A percentile compares a stretch with the other conserved stretches of the same genome.
phyloP scores from a whole-genome alignment of 2,329 filamentous ascomycete species.

The Cercospora beticola region DNA sequence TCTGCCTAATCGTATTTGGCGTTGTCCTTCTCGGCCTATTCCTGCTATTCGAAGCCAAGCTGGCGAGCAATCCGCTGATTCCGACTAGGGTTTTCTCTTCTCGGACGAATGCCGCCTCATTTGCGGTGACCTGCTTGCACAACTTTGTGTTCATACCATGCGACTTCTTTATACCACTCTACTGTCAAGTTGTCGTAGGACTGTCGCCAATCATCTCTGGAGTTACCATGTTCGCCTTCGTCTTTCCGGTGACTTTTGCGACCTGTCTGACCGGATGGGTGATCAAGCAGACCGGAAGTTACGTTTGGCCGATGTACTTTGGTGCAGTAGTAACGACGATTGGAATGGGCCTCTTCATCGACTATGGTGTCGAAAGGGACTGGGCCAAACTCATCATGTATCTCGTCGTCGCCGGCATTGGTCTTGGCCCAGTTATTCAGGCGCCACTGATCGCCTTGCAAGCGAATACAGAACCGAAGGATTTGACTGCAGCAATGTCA shows the following conservation, averaged over 20 bases:
- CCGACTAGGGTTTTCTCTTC: slow-evolving; percentile 62
- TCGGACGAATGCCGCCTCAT: slow-evolving; percentile 58
- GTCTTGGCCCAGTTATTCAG: slow-evolving; percentile 54
- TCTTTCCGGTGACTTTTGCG: slow-evolving; percentile 44
- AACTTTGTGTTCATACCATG: slow-evolving; percentile 60
- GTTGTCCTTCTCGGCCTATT: slow-evolving; percentile 52
- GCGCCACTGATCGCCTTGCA: slow-evolving; percentile 60
- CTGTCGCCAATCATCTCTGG: slow-evolving; percentile 60
- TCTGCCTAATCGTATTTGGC: slow-evolving; percentile 56
- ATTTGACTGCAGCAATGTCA: slow-evolving; percentile 54
- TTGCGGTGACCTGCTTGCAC: slow-evolving; percentile 51
- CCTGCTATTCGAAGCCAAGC: slow-evolving; percentile 60
- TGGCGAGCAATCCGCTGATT: slow-evolving; percentile 68
- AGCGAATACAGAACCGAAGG: slow-evolving; percentile 45
- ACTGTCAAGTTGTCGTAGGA: slow-evolving; percentile 66
- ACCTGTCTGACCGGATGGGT: slow-evolving; percentile 50
- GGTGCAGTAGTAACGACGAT: slow-evolving; percentile 46
- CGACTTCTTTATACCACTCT: slow-evolving; percentile 72
- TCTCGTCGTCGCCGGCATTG: slow-evolving; percentile 53
- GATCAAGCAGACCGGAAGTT: slow-evolving; percentile 52
- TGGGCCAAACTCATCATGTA: slow-evolving; percentile 48
- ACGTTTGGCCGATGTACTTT: slow-evolving; percentile 47
- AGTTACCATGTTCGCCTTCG: slow-evolving; percentile 62
- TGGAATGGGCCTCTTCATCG: slow-evolving; percentile 51
- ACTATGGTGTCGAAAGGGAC: slow-evolving; percentile 40